Percentiles rank a stretch among this genome's conserved stretches.
Conservation (phyloP, 768 basidiomycete species). For the Rhodosporidiobolus sp. region DNA sequence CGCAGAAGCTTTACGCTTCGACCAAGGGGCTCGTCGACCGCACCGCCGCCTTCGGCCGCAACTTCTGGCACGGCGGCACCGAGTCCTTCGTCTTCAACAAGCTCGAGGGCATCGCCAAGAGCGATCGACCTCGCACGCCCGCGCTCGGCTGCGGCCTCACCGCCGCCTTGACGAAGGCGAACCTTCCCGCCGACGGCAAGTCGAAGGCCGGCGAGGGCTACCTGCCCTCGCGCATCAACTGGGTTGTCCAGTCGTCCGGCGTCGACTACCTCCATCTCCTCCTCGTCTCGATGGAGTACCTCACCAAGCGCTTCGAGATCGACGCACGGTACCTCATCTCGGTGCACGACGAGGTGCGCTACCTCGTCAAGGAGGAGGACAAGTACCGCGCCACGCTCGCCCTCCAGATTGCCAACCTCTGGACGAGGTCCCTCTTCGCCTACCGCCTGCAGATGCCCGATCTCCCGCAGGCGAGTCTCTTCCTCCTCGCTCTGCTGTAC, state of each 20-base stretch:
- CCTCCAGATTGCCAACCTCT: slow-evolving; percentile 88
- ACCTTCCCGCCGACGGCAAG: slow-evolving; percentile 61
- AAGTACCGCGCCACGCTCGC: slow-evolving; percentile 86
- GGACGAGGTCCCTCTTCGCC: slow-evolving; percentile 89
- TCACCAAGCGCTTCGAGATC: slow-evolving; percentile 75
- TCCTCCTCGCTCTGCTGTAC: neutral
- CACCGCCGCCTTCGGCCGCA: slow-evolving; percentile 66
- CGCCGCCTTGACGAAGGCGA: slow-evolving; percentile 82
- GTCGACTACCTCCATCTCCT: slow-evolving; percentile 97
- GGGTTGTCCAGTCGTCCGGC: slow-evolving; percentile 98
- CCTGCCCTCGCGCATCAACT: slow-evolving; percentile 95
- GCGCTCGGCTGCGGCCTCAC: slow-evolving; percentile 93
- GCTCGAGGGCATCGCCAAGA: slow-evolving; percentile 87
- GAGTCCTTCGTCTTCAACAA: slow-evolving; percentile 98
- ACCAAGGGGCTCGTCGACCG: slow-evolving; percentile 80
- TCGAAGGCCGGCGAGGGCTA: slow-evolving; percentile 65
- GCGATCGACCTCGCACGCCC: slow-evolving; percentile 81
- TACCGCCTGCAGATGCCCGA: slow-evolving; percentile 93
- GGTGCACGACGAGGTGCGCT: slow-evolving; percentile 94
- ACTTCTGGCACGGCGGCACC: slow-evolving; percentile 95
- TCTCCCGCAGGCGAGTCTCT: slow-evolving; percentile 70
- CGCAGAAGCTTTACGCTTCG: slow-evolving; percentile 78
- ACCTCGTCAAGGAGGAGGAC: slow-evolving; percentile 84
- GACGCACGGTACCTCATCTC: slow-evolving; percentile 90
- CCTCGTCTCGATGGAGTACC: slow-evolving; percentile 89